Evolutionary conservation across 2,329 filamentous ascomycete species (phyloP), one percentile per base, ranked within the genome.

Genomic region (Penicillium fuscoglaucum): DNA sequence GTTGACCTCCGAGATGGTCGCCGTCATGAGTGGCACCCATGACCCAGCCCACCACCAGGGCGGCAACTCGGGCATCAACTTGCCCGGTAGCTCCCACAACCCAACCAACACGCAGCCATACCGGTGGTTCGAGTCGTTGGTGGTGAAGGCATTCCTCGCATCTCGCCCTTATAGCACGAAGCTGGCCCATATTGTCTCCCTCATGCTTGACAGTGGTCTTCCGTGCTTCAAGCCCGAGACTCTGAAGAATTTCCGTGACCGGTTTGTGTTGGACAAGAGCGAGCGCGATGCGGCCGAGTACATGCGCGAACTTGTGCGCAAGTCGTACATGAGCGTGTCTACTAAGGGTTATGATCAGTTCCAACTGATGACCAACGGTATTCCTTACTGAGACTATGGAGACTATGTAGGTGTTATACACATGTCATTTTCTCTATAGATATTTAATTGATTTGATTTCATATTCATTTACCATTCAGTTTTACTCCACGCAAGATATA

Each of bases 141-240:
- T 91, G 70, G 84, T 99, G 73, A 99, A 99, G 79, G 89, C 93
- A 1, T 99, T 97, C 82, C 81, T 99, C 43, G 93, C 93, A 5
- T 88, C 87, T 40, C 84, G 95, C 12, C 92, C 90, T 65, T 90
- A 98, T 74, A 88, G 88, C 61, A 90, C 95, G 69, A 95, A 96
- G 79, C 82, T 99, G 48, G 86, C 87, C 60, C 91, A 97, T 76
- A 89, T 98, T 62, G 91, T 99, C 21, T 83, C 90, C 61, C 83
- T 96, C 71, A 99, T 99, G 96, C 87, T 98, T 80, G 95, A 97
- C 72, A 95, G 89, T 65, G 95, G 95, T 0, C 76, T 99, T 68
- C 95, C 95, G 7, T 99, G 95, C 79, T 99, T 99, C 83, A 98
- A 96, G 77, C 93, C 93, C 0, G 91, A 96, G 75, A 96, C 90